Evolutionary conservation across 441 rosid species (phyloP), one percentile per base, ranked within the genome.

Genomic region (Arabidopsis lyrata): DNA sequence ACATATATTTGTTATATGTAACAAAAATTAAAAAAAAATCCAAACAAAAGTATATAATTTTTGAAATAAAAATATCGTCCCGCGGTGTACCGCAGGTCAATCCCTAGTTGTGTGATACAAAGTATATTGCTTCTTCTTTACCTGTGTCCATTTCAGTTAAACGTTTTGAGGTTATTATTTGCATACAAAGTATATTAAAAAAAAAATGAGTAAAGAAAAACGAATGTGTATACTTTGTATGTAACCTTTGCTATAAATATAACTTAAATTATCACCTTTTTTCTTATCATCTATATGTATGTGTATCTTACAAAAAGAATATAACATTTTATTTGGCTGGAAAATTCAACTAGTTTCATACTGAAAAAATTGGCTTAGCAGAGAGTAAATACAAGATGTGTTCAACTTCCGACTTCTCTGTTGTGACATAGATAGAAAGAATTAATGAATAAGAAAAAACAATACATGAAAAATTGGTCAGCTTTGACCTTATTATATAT

Each of bases 401-500:
- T 27, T 12, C 62, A 59, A n/a, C 39, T 36, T 12, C 47, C 2
- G 5, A 11, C 27, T 20, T 45, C 65, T 32, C 31, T 29, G 31
- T 29, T 29, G 31, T 29, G 11, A 18, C 35, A 58, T 6, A 27
- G 11, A 58, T 6, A 27, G 11, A 15, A n/a, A 39, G 20, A 35
- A 29, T 38, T 5, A 49, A 58, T 38, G 38, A 58, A 59, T 13
- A 50, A 50, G 22, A 20, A 22, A 45, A 70, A 20, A 35, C 49
- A 14, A 67, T 52, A 61, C 74, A 35, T 63, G 64, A 54, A 69
- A 68, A 55, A 24, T 27, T 62, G 70, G 70, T 55, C 75, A 68
- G 57, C 16, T 29, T 47, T 45, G 66, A 76, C 75, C 79, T 76
- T 76, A 76, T 76, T 63, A 45, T 69, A 75, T 73, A 73, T 16